Percentiles rank a stretch among this genome's conserved stretches.
Evolutionary conservation across 345 rosid species (phyloP).

Genomic region (Brassica nigra): DNA sequence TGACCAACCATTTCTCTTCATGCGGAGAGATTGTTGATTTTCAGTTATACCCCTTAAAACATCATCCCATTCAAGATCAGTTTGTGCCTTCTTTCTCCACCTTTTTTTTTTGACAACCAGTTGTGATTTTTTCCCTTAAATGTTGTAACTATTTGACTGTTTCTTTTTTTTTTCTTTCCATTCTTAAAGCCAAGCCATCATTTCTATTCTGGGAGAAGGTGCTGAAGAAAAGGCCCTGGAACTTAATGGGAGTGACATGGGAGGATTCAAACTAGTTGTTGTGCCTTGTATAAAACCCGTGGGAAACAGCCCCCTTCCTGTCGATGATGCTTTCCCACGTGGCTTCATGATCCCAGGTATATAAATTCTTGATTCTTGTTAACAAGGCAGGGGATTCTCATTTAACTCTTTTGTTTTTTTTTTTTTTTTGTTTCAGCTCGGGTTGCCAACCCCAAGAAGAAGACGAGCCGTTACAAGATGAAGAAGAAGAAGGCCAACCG

Average conservation of each 20-base stretch:
- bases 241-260: neutral
- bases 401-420: neutral
- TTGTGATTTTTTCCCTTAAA: neutral
- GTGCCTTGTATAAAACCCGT: neutral
- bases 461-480: neutral
- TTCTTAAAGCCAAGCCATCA: neutral
- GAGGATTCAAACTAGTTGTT: neutral
- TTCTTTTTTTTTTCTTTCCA: neutral
- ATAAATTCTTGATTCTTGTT: neutral
- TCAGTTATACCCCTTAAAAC: no score
- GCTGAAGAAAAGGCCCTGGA: neutral
- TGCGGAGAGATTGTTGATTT: no score
- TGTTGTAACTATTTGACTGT: neutral
- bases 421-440: neutral
- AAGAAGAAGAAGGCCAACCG: neutral
- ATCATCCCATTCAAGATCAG: neutral
- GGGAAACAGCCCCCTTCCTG: neutral
- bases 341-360: neutral
- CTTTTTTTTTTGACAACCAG: neutral
- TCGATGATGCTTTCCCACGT: neutral
- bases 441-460: neutral
- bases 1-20: no score
- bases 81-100: neutral
- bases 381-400: neutral
- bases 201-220: neutral